Evolutionary conservation across 768 basidiomycete species (phyloP).

Genomic region (Agaricus subrufescens): DNA sequence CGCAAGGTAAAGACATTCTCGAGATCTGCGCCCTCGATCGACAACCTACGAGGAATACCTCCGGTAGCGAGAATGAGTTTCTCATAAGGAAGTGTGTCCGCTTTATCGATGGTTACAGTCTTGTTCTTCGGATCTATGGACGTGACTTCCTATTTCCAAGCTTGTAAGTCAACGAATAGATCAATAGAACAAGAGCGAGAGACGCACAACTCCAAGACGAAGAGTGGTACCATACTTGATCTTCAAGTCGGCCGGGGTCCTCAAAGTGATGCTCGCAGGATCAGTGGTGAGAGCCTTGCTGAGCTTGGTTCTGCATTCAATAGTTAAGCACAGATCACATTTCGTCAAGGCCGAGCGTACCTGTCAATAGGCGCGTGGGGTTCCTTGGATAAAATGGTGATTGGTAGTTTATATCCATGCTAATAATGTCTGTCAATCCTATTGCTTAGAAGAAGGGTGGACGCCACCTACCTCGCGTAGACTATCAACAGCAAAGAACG

Average conservation of each 20-base stretch:
- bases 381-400: slow-evolving; percentile 81
- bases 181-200: not conserved
- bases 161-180: not conserved
- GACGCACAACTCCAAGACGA: slow-evolving; percentile 51
- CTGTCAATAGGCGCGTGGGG: slow-evolving; percentile 80
- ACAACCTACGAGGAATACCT: slow-evolving; percentile 66
- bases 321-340: not conserved
- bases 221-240: slow-evolving; percentile 69
- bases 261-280: slow-evolving; percentile 71
- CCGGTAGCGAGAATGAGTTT: slow-evolving; percentile 80
- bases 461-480: slow-evolving; percentile 58
- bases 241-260: slow-evolving; percentile 66
- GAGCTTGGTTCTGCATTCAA: slow-evolving; percentile 67
- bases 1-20: slow-evolving; percentile 78
- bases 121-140: slow-evolving; percentile 60
- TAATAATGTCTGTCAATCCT: slow-evolving; percentile 21
- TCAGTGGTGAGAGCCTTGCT: slow-evolving; percentile 84
- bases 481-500: slow-evolving; percentile 74
- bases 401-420: slow-evolving; percentile 74
- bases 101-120: slow-evolving; percentile 55
- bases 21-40: slow-evolving; percentile 69
- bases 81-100: slow-evolving; percentile 63
- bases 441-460: not conserved
- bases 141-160: slow-evolving; percentile 53
- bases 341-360: slow-evolving; percentile 20